These are phyloP conservation scores for Lepidopterella palustris DNA, from an alignment of 495 filamentous ascomycete species.

Conservation along the genomic window DNA sequence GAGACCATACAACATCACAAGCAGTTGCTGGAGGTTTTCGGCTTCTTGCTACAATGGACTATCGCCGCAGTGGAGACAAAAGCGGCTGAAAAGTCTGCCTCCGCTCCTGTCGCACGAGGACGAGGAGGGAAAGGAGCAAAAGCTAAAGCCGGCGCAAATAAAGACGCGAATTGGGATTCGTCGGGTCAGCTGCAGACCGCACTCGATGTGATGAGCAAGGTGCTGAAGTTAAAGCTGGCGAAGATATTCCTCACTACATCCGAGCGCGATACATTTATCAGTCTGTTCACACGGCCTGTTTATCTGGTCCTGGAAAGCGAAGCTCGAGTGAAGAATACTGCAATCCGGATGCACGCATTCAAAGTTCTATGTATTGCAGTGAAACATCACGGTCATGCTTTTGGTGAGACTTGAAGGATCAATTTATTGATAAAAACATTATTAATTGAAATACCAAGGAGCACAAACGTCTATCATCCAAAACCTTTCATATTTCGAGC, in stretches of 20 bases:
- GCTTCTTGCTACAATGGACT: slow-evolving; percentile 90
- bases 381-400: slow-evolving; percentile 97
- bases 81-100: slow-evolving; percentile 77
- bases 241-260: slow-evolving; percentile 93
- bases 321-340: slow-evolving; percentile 80
- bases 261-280: slow-evolving; percentile 92
- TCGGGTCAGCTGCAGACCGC: slow-evolving; percentile 78
- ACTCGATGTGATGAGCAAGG: slow-evolving; percentile 90
- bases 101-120: slow-evolving; percentile 54
- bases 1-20: slow-evolving; percentile 81
- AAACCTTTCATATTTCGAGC: slow-evolving; percentile 96
- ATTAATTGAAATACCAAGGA: slow-evolving; percentile 46
- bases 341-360: slow-evolving; percentile 92
- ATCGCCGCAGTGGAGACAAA: slow-evolving; percentile 89
- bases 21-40: slow-evolving; percentile 86
- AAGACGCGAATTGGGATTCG: slow-evolving; percentile 82
- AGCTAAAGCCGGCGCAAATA: slow-evolving; percentile 51
- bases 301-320: slow-evolving; percentile 94
- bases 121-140: slow-evolving; percentile 74
- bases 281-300: slow-evolving; percentile 84
- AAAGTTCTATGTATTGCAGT: slow-evolving; percentile 94
- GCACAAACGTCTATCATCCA: slow-evolving; percentile 97
- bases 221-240: slow-evolving; percentile 83
- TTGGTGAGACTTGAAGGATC: slow-evolving; percentile 54
- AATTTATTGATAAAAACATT: not conserved